Evolutionary conservation across 805 yeast genomes (phyloP), one percentile per base, ranked within the genome.

Genomic region (Clavispora vitiphila): DNA sequence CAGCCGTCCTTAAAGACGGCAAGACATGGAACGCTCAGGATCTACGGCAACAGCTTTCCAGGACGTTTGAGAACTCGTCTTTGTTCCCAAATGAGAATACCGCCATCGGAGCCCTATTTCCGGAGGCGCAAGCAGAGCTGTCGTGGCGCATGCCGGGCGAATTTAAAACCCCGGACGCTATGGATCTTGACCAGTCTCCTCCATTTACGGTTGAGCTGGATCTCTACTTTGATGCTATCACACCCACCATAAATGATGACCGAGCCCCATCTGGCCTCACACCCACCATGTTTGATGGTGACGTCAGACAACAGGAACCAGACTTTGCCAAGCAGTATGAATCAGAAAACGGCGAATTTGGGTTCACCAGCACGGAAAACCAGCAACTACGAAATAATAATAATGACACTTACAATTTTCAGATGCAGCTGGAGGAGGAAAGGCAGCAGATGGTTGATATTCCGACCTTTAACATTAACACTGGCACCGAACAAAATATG

Each of bases 141-240:
- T n/a, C 19, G 26, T 48, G 50, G 50, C 30, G 34, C 23, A 47
- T 48, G 46, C 52, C 50, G 8, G 52, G 52, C 2, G 40, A 46
- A 5, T 43, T 43, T 34, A 18, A 31, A 31, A 38, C 48, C 5
- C 22, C 25, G 18, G 46, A 46, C 35, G 42, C 42, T 37, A 64
- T 66, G 71, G 72, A 67, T 12, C 35, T 66, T 12, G 72, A 66
- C 39, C 67, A 61, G 22, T 54, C 61, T 15, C 69, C 70, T 8
- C 68, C 67, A 12, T 64, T 64, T 41, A 59, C 69, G 7, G 54
- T 66, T 12, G 69, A 60, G 23, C 62, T 58, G 59, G 65, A 63
- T 29, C 23, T 54, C 32, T 58, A 45, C 39, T 54, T 52, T 39
- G 65, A 58, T 37, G 38, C 48, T 54, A 9, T 40, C 29, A 42